Base-by-base conservation (phyloP, 2,329 filamentous ascomycete species). In the Zymoseptoria pseudotritici region DNA sequence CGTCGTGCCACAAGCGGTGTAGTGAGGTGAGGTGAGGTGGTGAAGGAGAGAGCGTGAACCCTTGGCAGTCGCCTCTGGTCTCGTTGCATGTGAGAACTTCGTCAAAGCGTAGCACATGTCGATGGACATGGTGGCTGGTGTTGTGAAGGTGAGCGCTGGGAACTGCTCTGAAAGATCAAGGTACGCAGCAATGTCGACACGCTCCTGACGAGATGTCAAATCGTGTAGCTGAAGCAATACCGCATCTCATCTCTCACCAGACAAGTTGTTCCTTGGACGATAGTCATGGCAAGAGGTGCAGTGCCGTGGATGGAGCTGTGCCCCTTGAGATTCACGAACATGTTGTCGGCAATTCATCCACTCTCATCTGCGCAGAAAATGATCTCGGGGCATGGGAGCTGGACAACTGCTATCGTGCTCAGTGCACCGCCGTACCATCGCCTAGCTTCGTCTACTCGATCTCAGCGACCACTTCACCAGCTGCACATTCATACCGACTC, bases 191-290 rank as follows among this genome's bases (percentile, higher is more conserved):
- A 73, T 55, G 36, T 73, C 66, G 31, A 74, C 46, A 6, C 56
- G 65, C 26, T 74, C 71, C 73, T 75, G 56, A 6, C 4, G 51
- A 19, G 7, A 49, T 17, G 49, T 64, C 58, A 63, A 58, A 50
- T 22, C 9, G 17, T 53, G 13, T 6, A 10, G 17, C 21, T 53
- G 21, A 46, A n/a, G 26, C 20, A 49, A 29, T 20, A 24, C n/a
- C 26, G 11, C 19, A 36, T n/a, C 11, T 36, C 20, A 9, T 46
- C 59, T 24, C 22, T 19, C 50, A 80, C 79, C 69, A 79, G 66
- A 57, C 76, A 65, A 56, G 76, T 72, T 13, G 70, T 72, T 20
- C 75, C 76, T 59, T 76, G 74, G 13, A 73, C 64, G 26, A 81
- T 56, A 50, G 51, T 54, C 66, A 66, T 74, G 75, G 66, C 78